Conservation (phyloP, 163 green algal species). For the Prototheca cutis region DNA sequence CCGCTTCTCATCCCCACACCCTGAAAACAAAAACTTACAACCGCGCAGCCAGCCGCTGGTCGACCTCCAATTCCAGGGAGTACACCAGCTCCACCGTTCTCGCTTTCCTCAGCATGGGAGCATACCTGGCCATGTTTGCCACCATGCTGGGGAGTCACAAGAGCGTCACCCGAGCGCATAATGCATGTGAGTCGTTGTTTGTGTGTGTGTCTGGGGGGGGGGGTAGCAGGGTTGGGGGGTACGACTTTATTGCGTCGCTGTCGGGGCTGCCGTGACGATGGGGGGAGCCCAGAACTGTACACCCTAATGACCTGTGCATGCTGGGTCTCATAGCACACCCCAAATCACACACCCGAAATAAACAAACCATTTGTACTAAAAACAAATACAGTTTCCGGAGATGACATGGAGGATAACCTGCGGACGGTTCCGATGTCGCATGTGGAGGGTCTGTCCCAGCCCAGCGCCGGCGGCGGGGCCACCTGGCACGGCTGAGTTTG, state of each 20-base stretch:
- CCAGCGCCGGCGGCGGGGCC: no score
- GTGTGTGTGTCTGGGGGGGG: no score
- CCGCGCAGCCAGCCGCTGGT: not conserved
- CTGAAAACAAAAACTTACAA: no score
- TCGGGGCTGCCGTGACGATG: no score
- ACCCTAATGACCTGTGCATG: not conserved
- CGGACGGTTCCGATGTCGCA: not conserved
- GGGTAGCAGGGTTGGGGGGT: no score
- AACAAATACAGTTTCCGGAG: slow-evolving; percentile 6
- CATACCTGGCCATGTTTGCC: slow-evolving; percentile 3
- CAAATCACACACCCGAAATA: no score
- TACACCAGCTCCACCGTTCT: slow-evolving; percentile 7
- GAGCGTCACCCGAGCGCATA: no score
- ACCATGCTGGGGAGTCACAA: not conserved
- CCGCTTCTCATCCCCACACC: not conserved
- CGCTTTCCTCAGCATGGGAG: slow-evolving; percentile 8
- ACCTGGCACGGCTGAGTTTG: no score
- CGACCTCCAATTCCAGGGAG: not conserved
- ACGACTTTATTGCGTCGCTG: not conserved
- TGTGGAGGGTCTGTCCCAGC: no score
- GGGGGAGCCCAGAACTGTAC: not conserved
- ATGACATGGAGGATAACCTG: slow-evolving; percentile 14
- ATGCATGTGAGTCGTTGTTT: no score
- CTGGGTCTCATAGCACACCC: not conserved
- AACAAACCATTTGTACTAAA: not conserved